phyloP scores from a whole-genome alignment of 2,329 filamentous ascomycete species.

The Fusarium gaditjirri region DNA sequence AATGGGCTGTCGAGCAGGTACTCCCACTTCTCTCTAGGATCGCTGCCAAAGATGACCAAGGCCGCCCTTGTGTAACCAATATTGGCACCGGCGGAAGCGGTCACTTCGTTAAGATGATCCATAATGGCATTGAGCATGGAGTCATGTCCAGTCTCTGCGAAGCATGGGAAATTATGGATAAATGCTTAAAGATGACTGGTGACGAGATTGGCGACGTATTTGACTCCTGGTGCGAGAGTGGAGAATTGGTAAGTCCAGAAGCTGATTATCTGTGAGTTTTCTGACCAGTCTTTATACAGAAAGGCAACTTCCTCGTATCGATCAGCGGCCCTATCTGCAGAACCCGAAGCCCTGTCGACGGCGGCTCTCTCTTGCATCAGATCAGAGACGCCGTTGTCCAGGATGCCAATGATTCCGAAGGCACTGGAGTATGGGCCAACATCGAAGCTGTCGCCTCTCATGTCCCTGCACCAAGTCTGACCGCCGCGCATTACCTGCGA shows the following conservation, averaged over 20 bases:
- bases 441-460: constrained; percentile 70
- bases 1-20: constrained; percentile 65
- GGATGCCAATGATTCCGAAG: constrained; percentile 73
- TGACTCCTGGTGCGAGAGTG: constrained; percentile 67
- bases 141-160: constrained; percentile 74
- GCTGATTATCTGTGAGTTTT: accelerated
- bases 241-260: constrained; percentile 56
- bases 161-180: constrained; percentile 71
- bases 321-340: constrained; percentile 72
- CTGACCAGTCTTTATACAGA: neutral
- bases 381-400: constrained; percentile 78
- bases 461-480: constrained; percentile 72
- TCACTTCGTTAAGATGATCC: constrained; percentile 81
- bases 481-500: constrained; percentile 70
- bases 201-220: constrained; percentile 71
- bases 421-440: constrained; percentile 74
- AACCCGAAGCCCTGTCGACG: constrained; percentile 54
- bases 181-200: constrained; percentile 66
- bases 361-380: constrained; percentile 65
- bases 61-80: constrained; percentile 68
- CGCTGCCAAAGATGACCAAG: constrained; percentile 68
- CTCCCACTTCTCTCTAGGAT: constrained; percentile 70
- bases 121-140: constrained; percentile 79
- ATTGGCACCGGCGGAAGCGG: constrained; percentile 72
- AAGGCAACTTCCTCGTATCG: constrained; percentile 68